Evolutionary conservation across 805 yeast genomes (phyloP).

Genomic region (Candida oleophila): DNA sequence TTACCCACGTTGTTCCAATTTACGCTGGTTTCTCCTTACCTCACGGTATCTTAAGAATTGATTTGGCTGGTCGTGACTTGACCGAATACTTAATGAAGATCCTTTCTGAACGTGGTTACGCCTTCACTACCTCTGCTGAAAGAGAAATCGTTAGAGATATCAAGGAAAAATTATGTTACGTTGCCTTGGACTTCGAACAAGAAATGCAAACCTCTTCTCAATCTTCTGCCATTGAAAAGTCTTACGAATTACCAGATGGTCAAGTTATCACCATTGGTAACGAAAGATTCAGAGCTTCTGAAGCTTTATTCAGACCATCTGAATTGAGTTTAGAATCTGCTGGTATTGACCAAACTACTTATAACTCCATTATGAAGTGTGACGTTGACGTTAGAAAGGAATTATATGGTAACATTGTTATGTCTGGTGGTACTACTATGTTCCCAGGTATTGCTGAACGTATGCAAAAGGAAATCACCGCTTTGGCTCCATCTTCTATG

Average conservation of each 20-base stretch:
- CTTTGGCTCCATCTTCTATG: conserved; percentile 99
- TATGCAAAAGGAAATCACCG: conserved; percentile 99
- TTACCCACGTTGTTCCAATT: conserved; percentile 99
- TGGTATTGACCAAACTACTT: conserved; percentile 98
- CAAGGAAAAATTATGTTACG: conserved; percentile 98
- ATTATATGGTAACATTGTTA: conserved; percentile 97
- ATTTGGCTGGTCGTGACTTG: conserved; percentile 99
- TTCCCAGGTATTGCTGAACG: conserved; percentile 99
- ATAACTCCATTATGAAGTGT: conserved; percentile 95
- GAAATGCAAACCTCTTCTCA: conserved; percentile 99
- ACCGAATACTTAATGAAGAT: conserved; percentile 99
- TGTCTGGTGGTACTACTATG: conserved; percentile 99
- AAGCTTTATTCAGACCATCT: conserved; percentile 98
- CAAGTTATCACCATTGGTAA: conserved; percentile 99
- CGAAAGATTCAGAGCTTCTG: conserved; percentile 99
- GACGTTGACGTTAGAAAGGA: conserved; percentile 99
- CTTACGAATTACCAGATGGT: conserved; percentile 99
- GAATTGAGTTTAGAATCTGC: conserved; percentile 89
- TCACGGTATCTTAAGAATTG: conserved; percentile 97
- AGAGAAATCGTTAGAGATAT: conserved; percentile 94
- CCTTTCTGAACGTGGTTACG: conserved; percentile 97
- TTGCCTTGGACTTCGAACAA: conserved; percentile 98
- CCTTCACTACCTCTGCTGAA: conserved; percentile 98
- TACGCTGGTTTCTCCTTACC: conserved; percentile 99
- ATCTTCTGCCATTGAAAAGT: conserved; percentile 96